A percentile compares a stretch with the other conserved stretches of the same genome.
Evolutionary conservation across 2,329 filamentous ascomycete species (phyloP).

Genomic region (Cordyceps cicadae): DNA sequence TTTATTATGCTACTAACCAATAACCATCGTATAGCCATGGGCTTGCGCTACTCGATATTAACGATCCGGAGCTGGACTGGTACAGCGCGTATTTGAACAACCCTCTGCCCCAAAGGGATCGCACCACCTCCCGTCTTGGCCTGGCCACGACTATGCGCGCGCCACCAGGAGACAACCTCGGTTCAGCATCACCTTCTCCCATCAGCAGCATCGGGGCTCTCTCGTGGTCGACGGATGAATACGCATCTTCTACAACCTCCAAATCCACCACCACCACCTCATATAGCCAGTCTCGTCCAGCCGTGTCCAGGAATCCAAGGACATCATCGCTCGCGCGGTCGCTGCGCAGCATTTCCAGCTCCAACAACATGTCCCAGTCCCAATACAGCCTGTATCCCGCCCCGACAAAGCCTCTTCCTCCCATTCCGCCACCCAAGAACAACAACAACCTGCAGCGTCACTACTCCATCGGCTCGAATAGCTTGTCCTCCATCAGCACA

Average conservation of each 20-base stretch:
- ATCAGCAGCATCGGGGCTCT: background rate
- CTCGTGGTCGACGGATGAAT: slow-evolving; percentile 2
- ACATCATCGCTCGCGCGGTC: background rate
- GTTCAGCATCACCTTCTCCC: background rate
- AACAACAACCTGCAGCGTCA: background rate
- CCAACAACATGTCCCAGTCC: slow-evolving; percentile 7
- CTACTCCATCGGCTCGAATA: slow-evolving; percentile 1
- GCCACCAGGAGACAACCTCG: background rate
- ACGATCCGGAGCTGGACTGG: background rate
- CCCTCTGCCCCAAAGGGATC: background rate
- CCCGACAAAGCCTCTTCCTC: slow-evolving; percentile 9
- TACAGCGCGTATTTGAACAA: background rate
- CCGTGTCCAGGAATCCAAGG: background rate
- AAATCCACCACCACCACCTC: background rate
- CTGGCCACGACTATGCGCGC: background rate
- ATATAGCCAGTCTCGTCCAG: background rate
- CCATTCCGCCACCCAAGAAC: slow-evolving; percentile 4
- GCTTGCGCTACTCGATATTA: slow-evolving; percentile 1
- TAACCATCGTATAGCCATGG: slow-evolving; percentile 2
- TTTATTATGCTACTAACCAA: background rate
- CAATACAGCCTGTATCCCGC: slow-evolving; percentile 10
- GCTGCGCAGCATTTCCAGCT: background rate
- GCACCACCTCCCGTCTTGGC: background rate
- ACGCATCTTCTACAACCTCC: background rate
- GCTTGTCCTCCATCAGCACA: slow-evolving; percentile 10